Evolutionary conservation across 2,329 filamentous ascomycete genomes (phyloP), one percentile per base, ranked within the genome.

Genomic region (Colletotrichum melonis): DNA sequence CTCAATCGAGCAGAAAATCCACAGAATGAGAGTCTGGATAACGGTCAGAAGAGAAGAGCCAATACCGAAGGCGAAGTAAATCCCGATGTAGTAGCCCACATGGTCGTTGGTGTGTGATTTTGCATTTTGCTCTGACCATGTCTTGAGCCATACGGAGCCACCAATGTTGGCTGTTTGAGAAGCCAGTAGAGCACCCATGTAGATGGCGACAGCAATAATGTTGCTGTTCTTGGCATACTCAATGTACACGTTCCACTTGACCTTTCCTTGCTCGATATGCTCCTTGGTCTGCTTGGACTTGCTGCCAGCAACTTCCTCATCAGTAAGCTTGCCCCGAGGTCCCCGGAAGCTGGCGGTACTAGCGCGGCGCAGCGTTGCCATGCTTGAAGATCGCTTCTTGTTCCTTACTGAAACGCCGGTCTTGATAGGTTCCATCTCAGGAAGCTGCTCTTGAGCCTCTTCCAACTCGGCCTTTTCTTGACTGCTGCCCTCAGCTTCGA

Each of bases 1-100:
- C 91, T 99, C 97, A 75, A 99, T 99, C 5, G 97, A 98, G 85
- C 97, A 99, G 86, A 99, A 98, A 76, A 99, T 98, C 97, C 97
- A 99, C 32, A 99, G 88, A 76, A 99, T 95, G 77, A 99, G 86
- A 6, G 96, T 98, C 84, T 98, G 97, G 35, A 97, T 80, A 55
- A 98, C 95, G 3, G 97, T 96, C 75, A 99, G 87, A 56, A 90
- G 88, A 54, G 97, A 93, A 30, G 94, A 92, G 38, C 96, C 96
- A 64, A 99, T 90, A 60, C 97, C 97, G 83, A 99, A 94, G 19
- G 93, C 95, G 83, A 99, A 97, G 85, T 99, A 99, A 76, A 99
- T 91, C 71, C 96, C 95, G 79, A 99, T 94, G 80, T 95, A 99
- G 83, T 94, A 97, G 77, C 93, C 95, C 72, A 97, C 90, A 49